Conservation (phyloP, 2,329 filamentous ascomycete species). For the Aspergillus sp. region DNA sequence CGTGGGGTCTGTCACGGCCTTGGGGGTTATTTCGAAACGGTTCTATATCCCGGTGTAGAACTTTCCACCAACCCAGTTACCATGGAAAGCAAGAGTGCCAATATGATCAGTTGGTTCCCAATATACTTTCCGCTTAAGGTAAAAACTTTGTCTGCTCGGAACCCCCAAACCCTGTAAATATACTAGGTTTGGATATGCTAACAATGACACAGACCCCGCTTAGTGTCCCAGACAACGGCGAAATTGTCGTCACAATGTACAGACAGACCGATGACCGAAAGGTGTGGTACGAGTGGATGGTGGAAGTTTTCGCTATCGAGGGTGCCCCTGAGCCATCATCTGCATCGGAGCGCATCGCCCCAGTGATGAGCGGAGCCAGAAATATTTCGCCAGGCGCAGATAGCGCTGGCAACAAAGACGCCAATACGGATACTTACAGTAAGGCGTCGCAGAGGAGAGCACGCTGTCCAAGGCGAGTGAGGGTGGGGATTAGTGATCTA, state of each 20-base stretch:
- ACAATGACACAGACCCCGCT: constrained; percentile 67
- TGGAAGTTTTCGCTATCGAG: constrained; percentile 70
- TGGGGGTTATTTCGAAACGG: constrained; percentile 93
- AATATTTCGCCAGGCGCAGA: constrained; percentile 26
- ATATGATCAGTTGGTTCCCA: constrained; percentile 99
- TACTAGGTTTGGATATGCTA: not conserved
- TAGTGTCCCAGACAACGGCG: constrained; percentile 77
- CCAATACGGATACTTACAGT: constrained; percentile 2
- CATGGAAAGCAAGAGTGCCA: constrained; percentile 88
- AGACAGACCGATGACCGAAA: constrained; percentile 90
- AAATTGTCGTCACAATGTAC: constrained; percentile 93
- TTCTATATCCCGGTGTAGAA: constrained; percentile 84
- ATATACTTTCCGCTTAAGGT: constrained; percentile 97
- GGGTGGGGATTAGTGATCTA: constrained; percentile 47
- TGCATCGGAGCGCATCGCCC: constrained; percentile 18
- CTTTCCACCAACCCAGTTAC: constrained; percentile 89
- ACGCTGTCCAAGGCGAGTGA: constrained; percentile 27
- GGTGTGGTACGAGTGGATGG: constrained; percentile 98
- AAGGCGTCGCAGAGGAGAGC: constrained; percentile 13
- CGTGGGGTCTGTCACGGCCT: constrained; percentile 86
- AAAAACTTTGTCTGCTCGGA: constrained; percentile 29
- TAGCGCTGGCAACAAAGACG: constrained; percentile 21
- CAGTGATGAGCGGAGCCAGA: constrained; percentile 32
- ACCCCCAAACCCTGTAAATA: not conserved
- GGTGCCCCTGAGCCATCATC: constrained; percentile 16